These are phyloP conservation scores for Backusella westeae DNA, from an alignment of 192 early-diverging fungal species.

Conservation along the genomic window DNA sequence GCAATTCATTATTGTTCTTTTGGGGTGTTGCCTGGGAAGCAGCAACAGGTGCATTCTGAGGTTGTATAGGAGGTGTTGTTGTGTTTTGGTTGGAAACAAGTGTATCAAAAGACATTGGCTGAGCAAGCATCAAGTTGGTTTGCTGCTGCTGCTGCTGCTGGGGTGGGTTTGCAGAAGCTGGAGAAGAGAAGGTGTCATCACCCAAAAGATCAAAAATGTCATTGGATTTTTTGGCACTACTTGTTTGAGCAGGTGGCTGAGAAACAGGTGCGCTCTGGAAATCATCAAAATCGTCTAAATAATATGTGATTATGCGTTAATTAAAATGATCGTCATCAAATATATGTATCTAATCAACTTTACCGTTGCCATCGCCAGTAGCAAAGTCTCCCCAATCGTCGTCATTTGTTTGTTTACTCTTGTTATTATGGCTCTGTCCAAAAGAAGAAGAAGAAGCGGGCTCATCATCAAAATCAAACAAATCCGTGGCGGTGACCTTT, in stretches of 20 bases:
- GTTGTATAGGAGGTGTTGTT: slow-evolving; percentile 10
- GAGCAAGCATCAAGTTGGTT: slow-evolving; percentile 9
- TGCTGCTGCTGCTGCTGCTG: slow-evolving; percentile 19
- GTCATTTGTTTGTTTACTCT: slow-evolving; percentile 30
- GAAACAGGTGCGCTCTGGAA: slow-evolving; percentile 59
- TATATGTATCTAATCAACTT: not conserved
- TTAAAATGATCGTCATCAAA: too few species aligned
- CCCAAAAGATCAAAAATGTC: slow-evolving; percentile 35
- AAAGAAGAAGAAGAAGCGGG: slow-evolving; percentile 24
- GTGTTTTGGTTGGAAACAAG: not conserved
- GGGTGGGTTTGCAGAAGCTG: not conserved
- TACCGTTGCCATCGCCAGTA: slow-evolving; percentile 22
- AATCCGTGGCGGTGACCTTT: slow-evolving; percentile 32
- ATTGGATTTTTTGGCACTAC: slow-evolving; percentile 21
- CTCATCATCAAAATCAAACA: slow-evolving; percentile 70
- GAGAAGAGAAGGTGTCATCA: slow-evolving; percentile 19
- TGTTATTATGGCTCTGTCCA: not conserved
- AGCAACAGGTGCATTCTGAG: not conserved
- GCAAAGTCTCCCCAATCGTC: slow-evolving; percentile 86
- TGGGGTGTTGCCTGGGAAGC: not conserved
- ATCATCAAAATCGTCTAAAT: slow-evolving; percentile 61
- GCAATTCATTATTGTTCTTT: not conserved
- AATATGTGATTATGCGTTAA: too few species aligned
- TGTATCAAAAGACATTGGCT: slow-evolving; percentile 13
- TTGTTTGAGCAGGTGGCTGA: slow-evolving; percentile 7